Evolutionary conservation across 2,329 filamentous ascomycete genomes (phyloP).

Genomic region (Aspergillus japonicus): DNA sequence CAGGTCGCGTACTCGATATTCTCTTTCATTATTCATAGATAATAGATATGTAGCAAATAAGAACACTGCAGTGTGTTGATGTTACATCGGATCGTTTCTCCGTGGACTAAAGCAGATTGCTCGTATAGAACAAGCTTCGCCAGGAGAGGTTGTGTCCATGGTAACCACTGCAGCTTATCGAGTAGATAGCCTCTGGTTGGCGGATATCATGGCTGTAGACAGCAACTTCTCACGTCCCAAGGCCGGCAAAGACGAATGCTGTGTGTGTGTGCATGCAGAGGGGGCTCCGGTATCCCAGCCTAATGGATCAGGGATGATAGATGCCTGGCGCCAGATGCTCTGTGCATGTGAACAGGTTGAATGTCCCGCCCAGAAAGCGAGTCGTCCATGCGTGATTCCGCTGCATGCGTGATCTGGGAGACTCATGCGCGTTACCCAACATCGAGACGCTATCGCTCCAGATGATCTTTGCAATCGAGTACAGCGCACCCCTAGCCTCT

Average conservation of each 20-base stretch:
- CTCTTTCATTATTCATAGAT: not conserved
- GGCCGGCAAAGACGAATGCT: not conserved
- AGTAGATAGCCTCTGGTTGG: not conserved
- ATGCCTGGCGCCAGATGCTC: not conserved
- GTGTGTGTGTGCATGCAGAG: not conserved
- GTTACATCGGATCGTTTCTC: not conserved
- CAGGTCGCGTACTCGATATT: not conserved
- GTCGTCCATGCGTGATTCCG: not conserved
- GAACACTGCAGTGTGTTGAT: not conserved
- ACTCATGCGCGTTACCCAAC: not conserved
- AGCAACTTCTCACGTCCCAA: not conserved
- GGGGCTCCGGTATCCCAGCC: not conserved
- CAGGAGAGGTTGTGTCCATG: not conserved
- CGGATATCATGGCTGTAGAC: not conserved
- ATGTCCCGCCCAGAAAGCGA: not conserved
- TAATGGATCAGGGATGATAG: not conserved
- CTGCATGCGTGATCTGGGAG: too few species aligned
- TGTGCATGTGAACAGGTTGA: not conserved
- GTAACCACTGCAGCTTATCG: not conserved
- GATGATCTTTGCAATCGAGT: not conserved
- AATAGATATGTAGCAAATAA: not conserved
- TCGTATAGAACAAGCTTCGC: not conserved
- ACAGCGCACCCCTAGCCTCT: constrained; percentile 1
- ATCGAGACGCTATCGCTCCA: not conserved
- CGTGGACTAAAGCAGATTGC: not conserved